Base-by-base conservation (phyloP, 2,329 filamentous ascomycete genomes). In the Fusarium pseudonygamai region DNA sequence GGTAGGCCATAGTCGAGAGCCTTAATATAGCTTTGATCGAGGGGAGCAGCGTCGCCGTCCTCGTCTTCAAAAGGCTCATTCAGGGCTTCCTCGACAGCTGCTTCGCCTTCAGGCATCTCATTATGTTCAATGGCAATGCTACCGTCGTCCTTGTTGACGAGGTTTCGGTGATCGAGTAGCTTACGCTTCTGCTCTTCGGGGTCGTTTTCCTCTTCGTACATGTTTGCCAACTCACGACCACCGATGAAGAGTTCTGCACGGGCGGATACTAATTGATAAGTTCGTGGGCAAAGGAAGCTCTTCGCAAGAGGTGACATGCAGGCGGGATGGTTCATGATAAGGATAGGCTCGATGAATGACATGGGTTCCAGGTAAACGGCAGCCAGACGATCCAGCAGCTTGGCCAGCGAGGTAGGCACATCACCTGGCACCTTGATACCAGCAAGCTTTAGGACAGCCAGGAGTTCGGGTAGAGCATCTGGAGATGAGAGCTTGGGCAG, bases 191-290 rank as follows among this genome's bases (percentile, higher is more conserved):
- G 96, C 77, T 92, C 93, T 60, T 93, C 91, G 0, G 96, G 96
- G 58, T 94, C 93, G 82, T 99, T 99, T 81, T 99, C 96, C 83
- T 99, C 96, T 81, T 99, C 96, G 82, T 99, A 99, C 85, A 96
- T 97, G 82, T 99, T 99, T 69, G 96, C 94, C 37, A 97, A 87
- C 80, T 99, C 96, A 61, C 90, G 90, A 45, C 92, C 91, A 56
- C 90, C 84, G 71, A 97, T 89, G 83, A 97, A 97, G 28, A 97
- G 88, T 82, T 98, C 95, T 0, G 93, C 93, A 11, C 95, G 91
- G 2, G 94, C 93, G 3, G 94, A 92, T 3, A 97, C 90, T 14
- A 88, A 82, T 80, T 98, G 95, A 20, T 87, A 86, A 1, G 91
- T 92, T 14, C 79, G 82, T 0, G 90, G 88, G 80, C 95, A 94